Evolutionary conservation across 2,329 filamentous ascomycete species (phyloP).

Genomic region (Fusarium brachygibbosum): DNA sequence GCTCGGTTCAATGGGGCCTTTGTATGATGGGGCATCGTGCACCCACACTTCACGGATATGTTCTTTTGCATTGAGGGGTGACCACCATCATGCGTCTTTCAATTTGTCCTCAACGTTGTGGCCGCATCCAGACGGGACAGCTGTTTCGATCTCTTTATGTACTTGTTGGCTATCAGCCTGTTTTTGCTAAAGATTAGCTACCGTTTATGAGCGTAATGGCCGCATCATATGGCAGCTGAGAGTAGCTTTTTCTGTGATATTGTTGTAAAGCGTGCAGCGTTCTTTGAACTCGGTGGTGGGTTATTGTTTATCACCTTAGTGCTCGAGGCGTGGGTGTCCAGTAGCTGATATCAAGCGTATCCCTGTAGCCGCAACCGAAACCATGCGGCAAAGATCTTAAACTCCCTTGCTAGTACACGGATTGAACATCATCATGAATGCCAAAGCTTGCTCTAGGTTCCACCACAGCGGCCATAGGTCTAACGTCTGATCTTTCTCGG

Average conservation of each 20-base stretch:
- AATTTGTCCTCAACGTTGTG: slow-evolving; percentile 27
- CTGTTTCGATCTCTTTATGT: slow-evolving; percentile 15
- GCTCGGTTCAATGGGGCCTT: slow-evolving; percentile 44
- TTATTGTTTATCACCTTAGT: background rate
- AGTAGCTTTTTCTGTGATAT: background rate
- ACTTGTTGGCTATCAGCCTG: slow-evolving; percentile 3
- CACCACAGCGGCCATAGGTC: slow-evolving; percentile 15
- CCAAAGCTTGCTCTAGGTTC: slow-evolving; percentile 21
- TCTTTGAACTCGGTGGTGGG: background rate
- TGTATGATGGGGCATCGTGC: slow-evolving; percentile 45
- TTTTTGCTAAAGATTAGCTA: slow-evolving; percentile 5
- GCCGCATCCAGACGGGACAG: slow-evolving; percentile 12
- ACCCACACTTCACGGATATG: slow-evolving; percentile 41
- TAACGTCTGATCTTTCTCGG: slow-evolving; percentile 11
- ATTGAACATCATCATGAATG: slow-evolving; percentile 19
- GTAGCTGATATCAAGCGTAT: slow-evolving; percentile 12
- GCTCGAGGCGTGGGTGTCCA: background rate
- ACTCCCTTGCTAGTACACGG: slow-evolving; percentile 18
- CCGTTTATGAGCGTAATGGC: slow-evolving; percentile 9
- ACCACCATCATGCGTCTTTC: slow-evolving; percentile 42
- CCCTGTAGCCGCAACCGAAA: slow-evolving; percentile 19
- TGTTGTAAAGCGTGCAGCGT: background rate
- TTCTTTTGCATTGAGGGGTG: slow-evolving; percentile 45
- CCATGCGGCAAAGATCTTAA: slow-evolving; percentile 29
- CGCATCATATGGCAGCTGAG: slow-evolving; percentile 4